These are phyloP conservation scores for Phytophthora boehmeriae DNA, from an alignment of 352 stramenopile genomes.

Conservation along the genomic window DNA sequence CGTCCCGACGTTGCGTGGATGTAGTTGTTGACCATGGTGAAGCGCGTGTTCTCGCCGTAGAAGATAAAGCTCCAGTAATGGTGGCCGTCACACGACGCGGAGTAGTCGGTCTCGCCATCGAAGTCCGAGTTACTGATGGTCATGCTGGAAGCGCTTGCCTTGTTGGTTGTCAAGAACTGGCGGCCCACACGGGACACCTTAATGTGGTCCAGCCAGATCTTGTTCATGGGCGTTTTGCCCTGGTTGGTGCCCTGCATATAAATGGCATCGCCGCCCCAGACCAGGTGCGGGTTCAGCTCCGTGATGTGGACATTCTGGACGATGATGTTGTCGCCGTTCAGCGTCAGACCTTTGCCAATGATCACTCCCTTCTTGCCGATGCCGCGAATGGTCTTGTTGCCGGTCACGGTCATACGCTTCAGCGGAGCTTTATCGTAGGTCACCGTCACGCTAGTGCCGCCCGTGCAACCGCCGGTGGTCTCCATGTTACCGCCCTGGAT, in stretches of 20 bases:
- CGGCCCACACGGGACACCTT: slow-evolving; percentile 40
- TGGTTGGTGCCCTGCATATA: slow-evolving; percentile 30
- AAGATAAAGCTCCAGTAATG: slow-evolving; percentile 62
- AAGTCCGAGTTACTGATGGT: slow-evolving; percentile 64
- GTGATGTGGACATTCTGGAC: slow-evolving; percentile 60
- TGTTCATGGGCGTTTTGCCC: slow-evolving; percentile 26
- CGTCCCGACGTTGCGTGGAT: slow-evolving; percentile 39
- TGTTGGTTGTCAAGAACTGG: slow-evolving; percentile 49
- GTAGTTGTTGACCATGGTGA: slow-evolving; percentile 48
- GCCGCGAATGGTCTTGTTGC: slow-evolving; percentile 50
- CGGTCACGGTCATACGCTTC: slow-evolving; percentile 35
- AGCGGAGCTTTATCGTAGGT: slow-evolving; percentile 30
- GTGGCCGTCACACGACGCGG: slow-evolving; percentile 46
- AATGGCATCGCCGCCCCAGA: slow-evolving; percentile 43
- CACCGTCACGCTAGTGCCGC: slow-evolving; percentile 29
- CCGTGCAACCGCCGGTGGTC: slow-evolving; percentile 48
- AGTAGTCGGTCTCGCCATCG: slow-evolving; percentile 49
- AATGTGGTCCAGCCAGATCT: slow-evolving; percentile 59
- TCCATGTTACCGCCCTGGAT: slow-evolving; percentile 41
- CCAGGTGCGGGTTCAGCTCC: slow-evolving; percentile 51
- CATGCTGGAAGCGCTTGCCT: slow-evolving; percentile 33
- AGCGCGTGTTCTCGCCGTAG: slow-evolving; percentile 33
- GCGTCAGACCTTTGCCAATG: slow-evolving; percentile 42
- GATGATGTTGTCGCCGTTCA: slow-evolving; percentile 51
- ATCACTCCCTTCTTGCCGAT: slow-evolving; percentile 46